Evolutionary conservation across 139 green algal genomes (phyloP).

Genomic region (Choricystis sp.): DNA sequence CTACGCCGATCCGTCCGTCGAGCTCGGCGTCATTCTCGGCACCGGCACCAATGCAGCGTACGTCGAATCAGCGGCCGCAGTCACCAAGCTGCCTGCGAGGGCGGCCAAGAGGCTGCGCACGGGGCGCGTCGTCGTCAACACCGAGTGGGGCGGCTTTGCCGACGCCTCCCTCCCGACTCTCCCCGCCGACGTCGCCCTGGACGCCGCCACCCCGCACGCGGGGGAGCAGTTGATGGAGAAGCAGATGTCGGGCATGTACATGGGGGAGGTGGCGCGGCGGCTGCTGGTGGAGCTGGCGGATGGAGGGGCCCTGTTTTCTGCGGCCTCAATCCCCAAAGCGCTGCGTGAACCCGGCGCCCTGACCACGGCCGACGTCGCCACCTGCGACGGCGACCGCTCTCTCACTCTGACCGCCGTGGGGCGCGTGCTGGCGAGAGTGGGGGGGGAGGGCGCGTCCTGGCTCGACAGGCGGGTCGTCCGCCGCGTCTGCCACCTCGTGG

Average conservation of each 20-base stretch:
- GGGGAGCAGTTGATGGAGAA: conserved; percentile 75
- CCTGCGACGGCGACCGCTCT: conserved; percentile 28
- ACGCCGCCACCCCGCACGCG: conserved; percentile 27
- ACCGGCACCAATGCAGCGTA: conserved; percentile 78
- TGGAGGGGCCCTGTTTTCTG: conserved; percentile 25
- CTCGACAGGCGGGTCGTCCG: conserved; percentile 4
- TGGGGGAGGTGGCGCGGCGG: conserved; percentile 66
- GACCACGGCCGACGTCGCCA: conserved; percentile 19
- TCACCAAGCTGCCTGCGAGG: conserved; percentile 11
- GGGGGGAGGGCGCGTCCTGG: not conserved
- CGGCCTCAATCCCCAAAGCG: not conserved
- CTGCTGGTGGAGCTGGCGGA: conserved; percentile 43
- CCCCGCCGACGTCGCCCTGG: conserved; percentile 49
- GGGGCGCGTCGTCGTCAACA: conserved; percentile 42
- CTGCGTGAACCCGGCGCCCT: conserved; percentile 14
- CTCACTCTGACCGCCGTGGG: conserved; percentile 5
- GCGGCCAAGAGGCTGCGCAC: not conserved
- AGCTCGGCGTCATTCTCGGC: conserved; percentile 62
- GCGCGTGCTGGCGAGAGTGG: conserved; percentile 8
- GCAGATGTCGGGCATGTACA: conserved; percentile 71
- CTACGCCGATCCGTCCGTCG: conserved; percentile 42
- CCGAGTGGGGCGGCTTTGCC: conserved; percentile 69
- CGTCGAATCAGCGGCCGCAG: conserved; percentile 20
- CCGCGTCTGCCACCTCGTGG: conserved; percentile 44
- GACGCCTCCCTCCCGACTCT: conserved; percentile 23